Conservation (phyloP, 2,329 filamentous ascomycete genomes). For the Oidium heveae region DNA sequence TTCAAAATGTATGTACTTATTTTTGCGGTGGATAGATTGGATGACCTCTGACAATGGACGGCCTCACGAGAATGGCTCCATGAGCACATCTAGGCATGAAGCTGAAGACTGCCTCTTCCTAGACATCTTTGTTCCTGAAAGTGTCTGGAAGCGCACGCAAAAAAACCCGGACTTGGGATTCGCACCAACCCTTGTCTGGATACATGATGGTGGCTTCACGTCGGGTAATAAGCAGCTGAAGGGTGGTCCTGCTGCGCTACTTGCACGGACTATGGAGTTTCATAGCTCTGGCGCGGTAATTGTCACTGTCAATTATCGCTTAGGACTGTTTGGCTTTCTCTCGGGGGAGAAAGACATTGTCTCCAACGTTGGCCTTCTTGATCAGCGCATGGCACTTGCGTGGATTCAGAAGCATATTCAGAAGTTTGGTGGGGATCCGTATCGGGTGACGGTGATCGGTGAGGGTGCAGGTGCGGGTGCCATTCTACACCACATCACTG, state of each 20-base stretch:
- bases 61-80: not conserved
- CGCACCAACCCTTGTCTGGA: not conserved
- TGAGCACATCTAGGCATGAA: not conserved
- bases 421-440: conserved; percentile 13
- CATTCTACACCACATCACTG: conserved; percentile 27
- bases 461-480: conserved; percentile 21
- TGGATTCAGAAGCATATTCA: conserved; percentile 13
- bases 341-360: conserved; percentile 19
- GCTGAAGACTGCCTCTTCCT: conserved; percentile 23
- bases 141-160: conserved; percentile 9
- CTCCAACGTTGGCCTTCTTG: conserved; percentile 22
- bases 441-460: conserved; percentile 14
- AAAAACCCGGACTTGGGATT: not conserved
- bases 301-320: conserved; percentile 14
- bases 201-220: conserved; percentile 17
- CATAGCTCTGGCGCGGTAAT: conserved; percentile 15
- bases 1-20: not conserved
- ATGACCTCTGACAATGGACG: not conserved
- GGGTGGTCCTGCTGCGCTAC: conserved; percentile 16
- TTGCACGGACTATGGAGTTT: conserved; percentile 10
- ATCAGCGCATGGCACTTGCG: conserved; percentile 12
- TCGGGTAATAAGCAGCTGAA: conserved; percentile 16
- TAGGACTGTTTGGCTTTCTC: conserved; percentile 13
- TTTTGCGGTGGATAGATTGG: not conserved
- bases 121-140: conserved; percentile 20